Conservation (phyloP, 345 rosid species). For the sweet orange (Citrus sinensis) region DVS_A1.0 CM039162.1:26856501-26857000, state of each 20-base stretch:
- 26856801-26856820: slow-evolving; percentile 66
- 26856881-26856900: slow-evolving; percentile 85
- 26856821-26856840: slow-evolving; percentile 66
- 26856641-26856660: slow-evolving; percentile 84
- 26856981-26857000: slow-evolving; percentile 84
- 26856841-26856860: slow-evolving; percentile 70
- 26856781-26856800: slow-evolving; percentile 84
- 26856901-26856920: slow-evolving; percentile 74
- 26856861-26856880: slow-evolving; percentile 77
- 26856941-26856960: slow-evolving; percentile 77
- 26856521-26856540: slow-evolving; percentile 56
- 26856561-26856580: slow-evolving; percentile 61
- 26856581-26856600: slow-evolving; percentile 61
- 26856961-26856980: slow-evolving; percentile 71
- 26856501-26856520: slow-evolving; percentile 53
- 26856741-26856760: slow-evolving; percentile 63
- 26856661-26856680: slow-evolving; percentile 85
- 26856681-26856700: slow-evolving; percentile 53
- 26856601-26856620: slow-evolving; percentile 64
- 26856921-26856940: slow-evolving; percentile 64
- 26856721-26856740: slow-evolving; percentile 58
- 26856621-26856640: slow-evolving; percentile 44
- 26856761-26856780: slow-evolving; percentile 78
- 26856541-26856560: slow-evolving; percentile 68
- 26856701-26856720: slow-evolving; percentile 42